Conservation (phyloP, 306 rosid genomes). For the Herpetospermum pedunculosum region DNA sequence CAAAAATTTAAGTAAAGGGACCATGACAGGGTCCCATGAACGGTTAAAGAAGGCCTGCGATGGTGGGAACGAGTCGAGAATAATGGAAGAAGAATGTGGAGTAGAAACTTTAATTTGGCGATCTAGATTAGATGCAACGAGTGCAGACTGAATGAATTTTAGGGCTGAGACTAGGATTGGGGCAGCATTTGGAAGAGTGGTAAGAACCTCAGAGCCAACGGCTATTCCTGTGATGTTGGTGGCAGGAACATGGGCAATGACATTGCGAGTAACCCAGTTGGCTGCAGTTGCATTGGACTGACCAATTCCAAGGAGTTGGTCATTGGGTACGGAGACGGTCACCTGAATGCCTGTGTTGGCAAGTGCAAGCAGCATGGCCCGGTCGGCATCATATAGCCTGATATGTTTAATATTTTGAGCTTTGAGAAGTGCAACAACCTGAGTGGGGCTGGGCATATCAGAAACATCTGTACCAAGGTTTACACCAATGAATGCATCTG, state of each 20-base stretch:
- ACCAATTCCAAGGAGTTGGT: constrained; percentile 84
- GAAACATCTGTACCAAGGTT: constrained; percentile 80
- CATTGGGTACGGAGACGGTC: constrained; percentile 70
- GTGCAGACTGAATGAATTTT: constrained; percentile 81
- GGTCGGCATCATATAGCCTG: constrained; percentile 72
- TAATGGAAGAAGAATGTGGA: constrained; percentile 71
- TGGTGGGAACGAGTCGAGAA: constrained; percentile 94
- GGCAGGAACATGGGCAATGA: constrained; percentile 77
- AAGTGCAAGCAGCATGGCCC: constrained; percentile 64
- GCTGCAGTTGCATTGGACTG: constrained; percentile 95
- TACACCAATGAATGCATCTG: constrained; percentile 78
- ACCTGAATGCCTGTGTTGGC: constrained; percentile 79
- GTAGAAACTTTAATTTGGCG: constrained; percentile 72
- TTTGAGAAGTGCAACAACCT: constrained; percentile 70
- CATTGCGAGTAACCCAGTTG: constrained; percentile 83
- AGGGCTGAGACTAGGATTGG: constrained; percentile 83
- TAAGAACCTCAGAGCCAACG: constrained; percentile 82
- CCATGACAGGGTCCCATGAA: constrained; percentile 79
- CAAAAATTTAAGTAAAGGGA: constrained; percentile 68
- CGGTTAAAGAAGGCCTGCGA: constrained; percentile 92
- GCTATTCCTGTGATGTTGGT: constrained; percentile 82
- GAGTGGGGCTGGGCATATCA: constrained; percentile 76
- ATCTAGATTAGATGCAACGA: constrained; percentile 74
- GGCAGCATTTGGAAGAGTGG: constrained; percentile 73
- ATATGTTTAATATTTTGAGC: constrained; percentile 69